Evolutionary conservation across 75 land plant genomes (phyloP).

Genomic region (Azolla pinnata): DNA sequence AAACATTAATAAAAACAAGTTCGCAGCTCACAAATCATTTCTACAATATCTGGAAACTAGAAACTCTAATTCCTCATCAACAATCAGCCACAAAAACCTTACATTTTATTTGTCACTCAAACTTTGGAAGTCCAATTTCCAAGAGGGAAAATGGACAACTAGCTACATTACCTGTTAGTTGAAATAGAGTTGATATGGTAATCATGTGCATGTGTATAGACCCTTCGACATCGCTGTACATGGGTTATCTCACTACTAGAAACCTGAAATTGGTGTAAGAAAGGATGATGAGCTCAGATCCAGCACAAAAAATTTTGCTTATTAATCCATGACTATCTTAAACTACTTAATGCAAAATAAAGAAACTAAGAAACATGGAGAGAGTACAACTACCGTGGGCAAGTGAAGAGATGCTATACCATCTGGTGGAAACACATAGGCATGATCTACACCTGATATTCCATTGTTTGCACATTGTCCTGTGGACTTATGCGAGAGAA

Average conservation of each 20-base stretch:
- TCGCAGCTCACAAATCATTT: too few relatives aligned
- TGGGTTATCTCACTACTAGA: constrained; percentile 55
- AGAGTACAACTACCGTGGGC: constrained; percentile 74
- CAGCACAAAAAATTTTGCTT: constrained; percentile 2
- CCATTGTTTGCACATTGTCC: constrained; percentile 39
- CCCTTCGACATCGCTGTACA: constrained; percentile 68
- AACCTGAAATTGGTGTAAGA: constrained; percentile 30
- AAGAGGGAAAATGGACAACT: too few relatives aligned
- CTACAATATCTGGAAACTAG: too few relatives aligned
- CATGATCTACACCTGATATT: constrained; percentile 27
- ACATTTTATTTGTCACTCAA: too few relatives aligned
- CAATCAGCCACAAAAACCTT: too few relatives aligned
- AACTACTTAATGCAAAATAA: neutral
- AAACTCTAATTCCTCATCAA: too few relatives aligned
- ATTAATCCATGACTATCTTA: too few relatives aligned
- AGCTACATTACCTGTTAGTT: constrained; percentile 54
- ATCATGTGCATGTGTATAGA: constrained; percentile 91
- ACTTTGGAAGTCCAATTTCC: too few relatives aligned
- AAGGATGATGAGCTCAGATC: neutral
- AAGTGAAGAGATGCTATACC: constrained; percentile 74
- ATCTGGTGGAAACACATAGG: constrained; percentile 59
- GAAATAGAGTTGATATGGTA: constrained; percentile 94
- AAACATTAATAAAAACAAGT: too few relatives aligned
- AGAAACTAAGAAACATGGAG: neutral
- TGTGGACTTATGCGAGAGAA: constrained; percentile 14